Base-by-base conservation (phyloP, 2,329 filamentous ascomycete species). In the Phyllosticta citriasiana region DNA sequence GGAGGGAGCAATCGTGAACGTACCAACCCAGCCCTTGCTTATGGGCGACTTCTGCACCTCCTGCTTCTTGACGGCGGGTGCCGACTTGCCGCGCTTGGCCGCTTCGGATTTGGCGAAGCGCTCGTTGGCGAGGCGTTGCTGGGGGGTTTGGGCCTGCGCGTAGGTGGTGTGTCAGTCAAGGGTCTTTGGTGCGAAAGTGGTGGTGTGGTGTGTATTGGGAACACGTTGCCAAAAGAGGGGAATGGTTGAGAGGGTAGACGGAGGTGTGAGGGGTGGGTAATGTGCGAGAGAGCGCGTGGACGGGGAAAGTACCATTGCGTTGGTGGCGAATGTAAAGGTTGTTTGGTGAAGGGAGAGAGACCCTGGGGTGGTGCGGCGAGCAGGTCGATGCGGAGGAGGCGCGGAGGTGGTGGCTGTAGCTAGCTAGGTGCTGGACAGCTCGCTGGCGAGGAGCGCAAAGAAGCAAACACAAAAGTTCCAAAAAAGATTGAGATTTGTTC, bases 81-180 rank as follows among this genome's bases (percentile, higher is more conserved):
- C 67, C 2, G 77, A 75, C 78, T 89, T 91, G 76, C 89, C 89
- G 74, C 88, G 88, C 72, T 86, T 88, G 63, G 80, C 78, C 72
- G 88, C 85, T 73, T 93, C 86, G 59, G 83, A 81, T 73, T 87
- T 87, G 67, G 82, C 86, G 76, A 90, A 95, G 76, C 88, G 88
- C 71, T 84, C 84, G 79, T 94, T 94, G 65, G 87, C 86, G 71
- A 85, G 85, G 74, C 89, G 87, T 80, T 94, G 90, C 75, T 90
- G 84, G 67, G 87, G 89, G 67, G 89, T 94, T 86, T 93, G 89
- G 68, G 86, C 88, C 88, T 91, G 52, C 27, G 54, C 12, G 54
- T 53, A 12, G 19, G 19, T 22, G 19, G 3, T 5, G 52, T 53
- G 52, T 56, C 9, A 55, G 33, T 53, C 4, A 7, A 22, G 6